A percentile compares a stretch with the other conserved stretches of the same genome.
These are phyloP conservation scores for Aschersonia sp. DNA, from an alignment of 2,329 filamentous ascomycete genomes.

Conservation along the genomic window DNA sequence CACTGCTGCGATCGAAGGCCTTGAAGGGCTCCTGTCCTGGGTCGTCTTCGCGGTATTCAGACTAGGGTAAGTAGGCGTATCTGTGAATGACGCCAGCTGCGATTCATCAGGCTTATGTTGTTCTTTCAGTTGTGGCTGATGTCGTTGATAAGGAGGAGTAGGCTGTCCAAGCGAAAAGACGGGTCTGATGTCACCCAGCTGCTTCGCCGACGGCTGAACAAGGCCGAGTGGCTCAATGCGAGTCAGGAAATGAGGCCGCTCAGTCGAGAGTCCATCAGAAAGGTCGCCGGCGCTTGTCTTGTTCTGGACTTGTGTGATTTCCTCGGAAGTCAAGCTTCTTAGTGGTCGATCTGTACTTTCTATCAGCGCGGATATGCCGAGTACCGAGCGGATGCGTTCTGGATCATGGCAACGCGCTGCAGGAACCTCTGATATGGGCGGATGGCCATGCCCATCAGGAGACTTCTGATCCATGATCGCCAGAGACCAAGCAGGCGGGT, in stretches of 20 bases:
- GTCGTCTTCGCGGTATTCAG: no score
- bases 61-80: no score
- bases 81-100: no score
- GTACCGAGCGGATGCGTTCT: conserved; percentile 1
- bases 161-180: no score
- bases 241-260: conserved; percentile 1
- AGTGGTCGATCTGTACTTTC: neutral
- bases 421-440: neutral
- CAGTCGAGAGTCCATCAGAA: conserved; percentile 1
- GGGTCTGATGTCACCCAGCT: no score
- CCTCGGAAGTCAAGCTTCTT: neutral
- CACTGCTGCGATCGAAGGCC: no score
- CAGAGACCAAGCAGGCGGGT: neutral
- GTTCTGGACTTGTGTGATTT: neutral
- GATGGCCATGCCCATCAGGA: neutral
- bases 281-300: neutral
- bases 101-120: no score
- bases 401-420: neutral
- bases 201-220: no score
- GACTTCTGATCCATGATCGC: conserved; percentile 1
- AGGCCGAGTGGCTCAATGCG: neutral
- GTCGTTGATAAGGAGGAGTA: no score
- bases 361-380: conserved; percentile 2
- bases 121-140: no score
- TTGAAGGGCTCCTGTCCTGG: no score